Conservation (phyloP, 441 rosid species). For the Corymbia calophylla region DNA sequence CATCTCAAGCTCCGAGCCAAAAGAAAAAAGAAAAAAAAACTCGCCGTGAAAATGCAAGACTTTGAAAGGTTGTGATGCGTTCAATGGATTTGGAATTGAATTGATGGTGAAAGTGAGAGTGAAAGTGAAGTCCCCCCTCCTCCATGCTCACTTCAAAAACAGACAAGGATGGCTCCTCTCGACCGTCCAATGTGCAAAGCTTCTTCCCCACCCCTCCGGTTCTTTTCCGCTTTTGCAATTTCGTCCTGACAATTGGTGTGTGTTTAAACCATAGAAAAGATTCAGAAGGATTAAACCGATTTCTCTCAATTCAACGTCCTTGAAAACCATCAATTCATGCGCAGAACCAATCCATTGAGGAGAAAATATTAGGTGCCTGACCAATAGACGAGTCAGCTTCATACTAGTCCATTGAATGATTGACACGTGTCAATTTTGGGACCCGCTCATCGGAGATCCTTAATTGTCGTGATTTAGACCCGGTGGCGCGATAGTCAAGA, state of each 20-base stretch:
- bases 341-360: fast-evolving
- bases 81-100: not conserved
- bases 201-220: too few species aligned
- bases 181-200: not conserved
- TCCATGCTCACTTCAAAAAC: not conserved
- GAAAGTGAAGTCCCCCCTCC: not conserved
- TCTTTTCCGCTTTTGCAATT: not conserved
- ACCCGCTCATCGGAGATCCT: too few species aligned
- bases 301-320: not conserved
- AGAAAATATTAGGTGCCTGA: too few species aligned
- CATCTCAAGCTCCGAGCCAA: not conserved
- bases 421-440: too few species aligned
- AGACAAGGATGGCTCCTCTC: not conserved
- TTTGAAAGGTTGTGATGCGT: not conserved
- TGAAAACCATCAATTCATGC: not conserved
- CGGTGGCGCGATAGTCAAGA: not conserved
- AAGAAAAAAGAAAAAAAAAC: not conserved
- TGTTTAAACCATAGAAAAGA: not conserved
- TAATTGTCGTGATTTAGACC: not conserved
- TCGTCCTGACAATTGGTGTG: not conserved
- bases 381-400: too few species aligned
- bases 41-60: not conserved
- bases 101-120: not conserved
- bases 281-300: not conserved
- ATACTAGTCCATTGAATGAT: too few species aligned